Evolutionary conservation across 805 yeast species (phyloP), one percentile per base, ranked within the genome.

Genomic region (Wickerhamomyces chaumierensis): DNA sequence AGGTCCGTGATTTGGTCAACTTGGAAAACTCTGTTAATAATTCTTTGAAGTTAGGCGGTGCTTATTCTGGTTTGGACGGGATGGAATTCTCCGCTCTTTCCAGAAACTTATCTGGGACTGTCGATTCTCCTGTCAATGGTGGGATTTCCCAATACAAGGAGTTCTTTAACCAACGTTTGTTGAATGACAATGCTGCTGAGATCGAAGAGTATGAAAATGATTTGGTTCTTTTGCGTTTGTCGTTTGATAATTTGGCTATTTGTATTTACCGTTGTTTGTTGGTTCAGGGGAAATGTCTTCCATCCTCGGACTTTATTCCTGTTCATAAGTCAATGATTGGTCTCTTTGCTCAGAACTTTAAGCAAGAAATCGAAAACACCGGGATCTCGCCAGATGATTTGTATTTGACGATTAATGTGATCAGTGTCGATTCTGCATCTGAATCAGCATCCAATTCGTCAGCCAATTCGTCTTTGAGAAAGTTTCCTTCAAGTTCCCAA

Each of bases 91-190:
- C 71, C 46, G 85, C 77, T 52, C 60, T 82, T 43, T 77, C 88
- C 5, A 66, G 90, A 57, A 75, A 75, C 50, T 62, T 80, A 39
- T 72, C 85, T 3, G 95, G 95, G 33, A 83, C 95, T 0, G 88
- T 87, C 39, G 94, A 85, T 55, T 76, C 95, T 0, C 95, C 95
- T 3, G 90, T 86, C 5, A 86, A 86, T 55, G 96, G 96, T 28
- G 96, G 96, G 41, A 83, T 86, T 45, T 83, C 85, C 2, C 86
- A 81, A 53, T 86, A 82, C 59, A 68, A 88, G 39, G 71, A 71
- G 2, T 84, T 86, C 54, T 73, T 82, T 53, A 58, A 56, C 29
- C 69, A 66, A 36, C 33, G 6, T 6, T 4, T 31, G 7, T 8
- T 13, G 11, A 18, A n/a, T 15, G 58, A 56, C 7, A 49, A 53